Evolutionary conservation across 2,329 filamentous ascomycete species (phyloP), one percentile per base, ranked within the genome.

Genomic region (Cordyceps militaris): DNA sequence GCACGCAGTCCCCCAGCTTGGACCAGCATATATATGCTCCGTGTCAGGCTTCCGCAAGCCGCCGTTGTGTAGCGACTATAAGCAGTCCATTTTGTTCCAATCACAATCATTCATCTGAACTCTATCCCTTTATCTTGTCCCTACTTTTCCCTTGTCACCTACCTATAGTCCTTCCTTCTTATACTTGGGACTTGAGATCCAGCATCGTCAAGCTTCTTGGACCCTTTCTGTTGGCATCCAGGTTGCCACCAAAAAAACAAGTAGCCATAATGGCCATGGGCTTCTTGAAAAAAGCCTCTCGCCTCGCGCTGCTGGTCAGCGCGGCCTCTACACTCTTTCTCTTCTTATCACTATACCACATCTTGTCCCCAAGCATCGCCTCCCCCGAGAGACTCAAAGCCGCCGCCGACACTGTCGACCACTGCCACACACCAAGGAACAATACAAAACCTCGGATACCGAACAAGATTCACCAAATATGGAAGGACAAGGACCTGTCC

Each of bases 401-500:
- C 1, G 46, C 47, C 16, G 55, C 55, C 28, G 55, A 50, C 14
- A 51, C 23, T n/a, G 23, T 57, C 46, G 55, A 51, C 19, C 36
- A 44, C 26, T 57, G 55, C 55, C 16, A 44, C 1, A 21, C 19
- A 24, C 4, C 47, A 11, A 40, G 14, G n/a, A 44, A 51, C 7
- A 44, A 21, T 2, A 50, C 34, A 26, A 30, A 38, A 3, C 44
- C 49, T n/a, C 42, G 42, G 11, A 56, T 59, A 38, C 62, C 64
- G n/a, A 65, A 63, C 14, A 48, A 58, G 3, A 32, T 65, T 1
- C 65, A 66, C 32, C 65, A 66, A 42, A 62, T 65, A 32, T 66
- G 65, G 65, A 66, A 65, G 9, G 59, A 60, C 9, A 36, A 44
- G 1, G 24, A 65, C 30, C 50, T 64, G 2, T 43, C 40, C 9